phyloP scores from a whole-genome alignment of 306 rosid genomes.

The Gynostemma pentaphyllum region DNA sequence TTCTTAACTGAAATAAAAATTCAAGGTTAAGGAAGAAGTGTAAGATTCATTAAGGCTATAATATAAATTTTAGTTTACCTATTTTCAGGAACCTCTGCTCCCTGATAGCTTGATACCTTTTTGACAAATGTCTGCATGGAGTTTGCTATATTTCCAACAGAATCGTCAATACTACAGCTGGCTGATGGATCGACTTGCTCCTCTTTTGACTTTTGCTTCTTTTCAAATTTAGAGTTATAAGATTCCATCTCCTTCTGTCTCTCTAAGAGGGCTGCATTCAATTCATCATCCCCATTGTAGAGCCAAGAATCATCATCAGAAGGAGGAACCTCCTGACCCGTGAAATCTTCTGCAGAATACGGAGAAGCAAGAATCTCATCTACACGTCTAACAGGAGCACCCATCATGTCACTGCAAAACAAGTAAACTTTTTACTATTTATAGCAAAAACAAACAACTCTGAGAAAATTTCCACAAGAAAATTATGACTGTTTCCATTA shows the following conservation, averaged over 20 bases:
- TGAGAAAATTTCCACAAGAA: not conserved
- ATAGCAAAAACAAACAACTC: not conserved
- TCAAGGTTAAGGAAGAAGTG: too few relatives aligned
- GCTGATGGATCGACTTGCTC: conserved; percentile 33
- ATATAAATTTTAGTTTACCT: too few relatives aligned
- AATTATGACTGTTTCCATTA: not conserved
- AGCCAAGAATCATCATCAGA: conserved; percentile 88
- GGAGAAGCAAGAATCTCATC: conserved; percentile 76
- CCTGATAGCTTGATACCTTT: conserved; percentile 72
- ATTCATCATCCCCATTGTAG: conserved; percentile 73
- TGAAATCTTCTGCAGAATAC: conserved; percentile 49
- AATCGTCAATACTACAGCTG: conserved; percentile 35
- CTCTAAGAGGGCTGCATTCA: conserved; percentile 64
- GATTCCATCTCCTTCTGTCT: conserved; percentile 85
- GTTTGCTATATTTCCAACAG: conserved; percentile 56
- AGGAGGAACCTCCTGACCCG: conserved; percentile 51
- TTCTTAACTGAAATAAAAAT: too few relatives aligned
- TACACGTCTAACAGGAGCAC: conserved; percentile 75
- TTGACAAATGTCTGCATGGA: conserved; percentile 75
- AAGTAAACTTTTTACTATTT: conserved; percentile 6
- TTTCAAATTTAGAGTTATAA: conserved; percentile 47
- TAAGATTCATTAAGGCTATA: too few relatives aligned
- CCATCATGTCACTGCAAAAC: conserved; percentile 67
- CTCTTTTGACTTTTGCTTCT: conserved; percentile 47
- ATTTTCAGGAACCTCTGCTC: conserved; percentile 79